Evolutionary conservation across 108 stramenopile genomes (phyloP), one percentile per base, ranked within the genome.

Genomic region (Pelagomonas calceolata): DNA sequence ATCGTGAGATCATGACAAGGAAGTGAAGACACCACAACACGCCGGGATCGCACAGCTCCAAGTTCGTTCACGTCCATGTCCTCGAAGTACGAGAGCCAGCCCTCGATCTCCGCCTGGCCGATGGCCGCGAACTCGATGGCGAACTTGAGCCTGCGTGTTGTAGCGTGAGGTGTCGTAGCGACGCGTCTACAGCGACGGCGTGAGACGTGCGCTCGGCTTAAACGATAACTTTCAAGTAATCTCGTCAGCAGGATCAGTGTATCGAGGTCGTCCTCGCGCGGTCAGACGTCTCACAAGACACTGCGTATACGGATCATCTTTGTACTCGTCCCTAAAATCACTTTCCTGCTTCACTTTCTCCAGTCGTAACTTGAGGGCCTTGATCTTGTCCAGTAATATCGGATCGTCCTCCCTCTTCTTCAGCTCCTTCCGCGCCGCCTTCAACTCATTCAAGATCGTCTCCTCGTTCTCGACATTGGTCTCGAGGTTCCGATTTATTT

Each of bases 141-240:
- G 43, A 66, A 72, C 65, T 72, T 72, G 65, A 72, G 65, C 10
- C n/a, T n/a, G n/a, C n/a, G n/a, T n/a, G n/a, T n/a, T n/a, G n/a
- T n/a, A n/a, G n/a, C n/a, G n/a, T 60, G 70, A 35, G n/a, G n/a
- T n/a, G n/a, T n/a, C n/a, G n/a, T n/a, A n/a, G n/a, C n/a, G n/a
- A n/a, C n/a, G n/a, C 18, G 14, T 14, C 18, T 18, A 18, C 18
- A 14, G 46, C 18, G 46, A 17, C 46, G 46, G 17, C 46, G 46
- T 18, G 46, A 14, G 46, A n/a, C n/a, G n/a, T n/a, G n/a, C n/a
- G n/a, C n/a, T n/a, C n/a, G n/a, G n/a, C n/a, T n/a, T n/a, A n/a
- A n/a, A n/a, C n/a, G n/a, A n/a, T n/a, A n/a, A n/a, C n/a, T n/a
- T n/a, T n/a, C n/a, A n/a, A n/a, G n/a, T n/a, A n/a, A n/a, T n/a